Evolutionary conservation across 2,329 filamentous ascomycete species (phyloP).

Genomic region (Aspergillus sp.): DNA sequence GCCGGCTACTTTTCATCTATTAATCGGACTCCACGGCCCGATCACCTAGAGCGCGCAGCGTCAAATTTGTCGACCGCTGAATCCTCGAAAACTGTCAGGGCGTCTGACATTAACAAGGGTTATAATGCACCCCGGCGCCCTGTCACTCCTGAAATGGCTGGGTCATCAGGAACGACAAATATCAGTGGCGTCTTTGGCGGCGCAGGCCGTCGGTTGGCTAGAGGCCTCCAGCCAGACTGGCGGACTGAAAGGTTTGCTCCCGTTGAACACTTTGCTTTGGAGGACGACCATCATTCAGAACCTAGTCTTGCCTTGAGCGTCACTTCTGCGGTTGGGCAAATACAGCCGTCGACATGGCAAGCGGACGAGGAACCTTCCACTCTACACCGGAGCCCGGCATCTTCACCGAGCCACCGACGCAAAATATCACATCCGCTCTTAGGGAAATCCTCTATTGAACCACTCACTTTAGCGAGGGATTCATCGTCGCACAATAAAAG

Average conservation of each 20-base stretch:
- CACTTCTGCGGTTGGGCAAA: slow-evolving; percentile 45
- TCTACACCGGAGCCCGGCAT: slow-evolving; percentile 11
- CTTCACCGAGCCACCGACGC: slow-evolving; percentile 32
- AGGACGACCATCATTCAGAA: slow-evolving; percentile 38
- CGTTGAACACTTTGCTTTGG: slow-evolving; percentile 36
- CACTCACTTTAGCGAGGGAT: slow-evolving; percentile 37
- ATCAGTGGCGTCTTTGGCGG: slow-evolving; percentile 43
- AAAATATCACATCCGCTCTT: slow-evolving; percentile 39
- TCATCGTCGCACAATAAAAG: slow-evolving; percentile 33
- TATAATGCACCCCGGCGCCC: slow-evolving; percentile 24
- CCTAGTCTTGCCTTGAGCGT: slow-evolving; percentile 47
- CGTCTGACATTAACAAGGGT: slow-evolving; percentile 28
- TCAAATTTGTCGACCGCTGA: slow-evolving; percentile 49
- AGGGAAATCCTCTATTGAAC: slow-evolving; percentile 31
- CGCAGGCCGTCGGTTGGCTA: slow-evolving; percentile 37
- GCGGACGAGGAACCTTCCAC: slow-evolving; percentile 25
- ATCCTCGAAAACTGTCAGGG: slow-evolving; percentile 47
- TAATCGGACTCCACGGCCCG: slow-evolving; percentile 35
- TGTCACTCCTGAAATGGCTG: slow-evolving; percentile 29
- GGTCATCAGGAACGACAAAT: slow-evolving; percentile 32
- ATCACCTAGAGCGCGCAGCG: slow-evolving; percentile 38
- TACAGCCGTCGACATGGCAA: slow-evolving; percentile 40
- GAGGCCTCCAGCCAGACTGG: slow-evolving; percentile 38
- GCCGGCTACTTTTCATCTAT: slow-evolving; percentile 22
- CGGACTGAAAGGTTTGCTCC: slow-evolving; percentile 35